Evolutionary conservation across 106 monocot genomes (phyloP).

Genomic region (Platanthera zijinensis): DNA sequence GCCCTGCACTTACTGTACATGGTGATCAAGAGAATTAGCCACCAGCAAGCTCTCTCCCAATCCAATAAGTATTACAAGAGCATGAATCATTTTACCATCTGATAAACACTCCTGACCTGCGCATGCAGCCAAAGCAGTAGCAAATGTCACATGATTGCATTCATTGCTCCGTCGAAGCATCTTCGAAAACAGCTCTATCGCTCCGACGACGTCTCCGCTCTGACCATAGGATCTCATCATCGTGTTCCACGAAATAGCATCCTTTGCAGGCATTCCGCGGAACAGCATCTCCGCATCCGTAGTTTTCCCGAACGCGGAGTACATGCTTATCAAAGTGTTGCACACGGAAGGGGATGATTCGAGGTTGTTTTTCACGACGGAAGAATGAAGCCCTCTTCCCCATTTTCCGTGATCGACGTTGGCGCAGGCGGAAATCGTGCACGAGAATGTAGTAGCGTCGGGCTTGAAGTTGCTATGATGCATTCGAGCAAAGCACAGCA

Average conservation of each 20-base stretch:
- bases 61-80: conserved; percentile 28
- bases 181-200: conserved; percentile 29
- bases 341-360: conserved; percentile 31
- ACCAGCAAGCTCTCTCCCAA: conserved; percentile 44
- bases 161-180: conserved; percentile 26
- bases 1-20: conserved; percentile 72
- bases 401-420: conserved; percentile 31
- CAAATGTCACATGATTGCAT: conserved; percentile 57
- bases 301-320: conserved; percentile 30
- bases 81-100: conserved; percentile 61
- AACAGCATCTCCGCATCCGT: conserved; percentile 51
- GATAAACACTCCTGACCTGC: conserved; percentile 31
- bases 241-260: conserved; percentile 76
- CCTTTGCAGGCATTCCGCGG: conserved; percentile 43
- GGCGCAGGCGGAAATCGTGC: conserved; percentile 50
- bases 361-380: conserved; percentile 38
- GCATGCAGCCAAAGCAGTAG: conserved; percentile 57
- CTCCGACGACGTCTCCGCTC: conserved; percentile 23
- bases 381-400: conserved; percentile 58
- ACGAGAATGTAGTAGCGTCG: conserved; percentile 68
- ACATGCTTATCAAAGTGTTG: conserved; percentile 72
- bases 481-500: conserved; percentile 56
- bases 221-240: conserved; percentile 60
- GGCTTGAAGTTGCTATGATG: conserved; percentile 18
- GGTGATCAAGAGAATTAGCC: conserved; percentile 68